Base-by-base conservation (phyloP, 139 green algal genomes). In the Astrephomene gubernaculifera region DNA sequence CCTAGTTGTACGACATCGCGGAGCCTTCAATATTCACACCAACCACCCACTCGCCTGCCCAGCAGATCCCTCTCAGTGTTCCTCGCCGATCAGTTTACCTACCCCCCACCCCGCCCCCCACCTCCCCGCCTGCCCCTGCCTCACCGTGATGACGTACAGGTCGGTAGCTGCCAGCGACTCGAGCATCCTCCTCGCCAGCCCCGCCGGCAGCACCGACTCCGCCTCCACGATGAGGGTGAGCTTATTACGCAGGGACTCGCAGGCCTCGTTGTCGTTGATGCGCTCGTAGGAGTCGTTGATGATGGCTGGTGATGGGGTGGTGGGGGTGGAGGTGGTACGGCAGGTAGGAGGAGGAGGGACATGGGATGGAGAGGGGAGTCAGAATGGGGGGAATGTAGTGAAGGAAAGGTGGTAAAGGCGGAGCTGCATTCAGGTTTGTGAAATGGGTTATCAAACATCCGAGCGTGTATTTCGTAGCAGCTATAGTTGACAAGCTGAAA, bases 241-340 rank as follows among this genome's bases (percentile, higher is more conserved):
- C 41, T 74, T 73, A 61, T 74, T 84, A 29, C 78, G 61, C 22
- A 84, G 61, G 8, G 41, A 49, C 33, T 74, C 78, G 19, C 25
- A 63, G 17, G 63, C 31, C 78, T 84, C 78, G 61, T 64, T 74
- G 61, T 64, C 43, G 44, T 74, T 72, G 44, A 84, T 64, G 41
- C 78, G 78, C 29, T 84, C 78, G 78, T 74, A 84, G 2, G 41
- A 65, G 61, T 84, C 78, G 78, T 84, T 84, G 61, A 84, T 84
- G 61, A 84, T 72, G 74, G 74, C 74, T 82, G 53, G 38, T 19
- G 27, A 22, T 14, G 6, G 22, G 57, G 19, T 27, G 6, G 22
- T 65, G 57, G 14, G 57, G 27, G 57, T n/a, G 22, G 19, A 22
- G 22, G 57, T 57, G 57, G 19, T 14, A 22, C 17, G 57, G 19